Evolutionary conservation across 805 yeast species (phyloP), one percentile per base, ranked within the genome.

Genomic region (Cyberlindnera maritima): DNA sequence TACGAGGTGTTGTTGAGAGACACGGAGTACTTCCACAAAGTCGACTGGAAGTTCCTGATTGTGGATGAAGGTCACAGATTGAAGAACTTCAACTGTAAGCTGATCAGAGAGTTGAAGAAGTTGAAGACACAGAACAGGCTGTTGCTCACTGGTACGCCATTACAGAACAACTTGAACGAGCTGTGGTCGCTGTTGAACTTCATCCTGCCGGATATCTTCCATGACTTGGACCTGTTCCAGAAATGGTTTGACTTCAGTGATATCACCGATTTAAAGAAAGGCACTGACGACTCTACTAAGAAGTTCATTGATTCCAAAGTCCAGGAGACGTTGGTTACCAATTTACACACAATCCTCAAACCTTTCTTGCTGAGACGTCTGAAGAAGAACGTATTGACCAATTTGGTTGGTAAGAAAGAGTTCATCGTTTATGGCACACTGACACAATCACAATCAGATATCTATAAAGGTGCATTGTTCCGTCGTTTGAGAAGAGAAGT

Each of bases 21-120:
- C 60, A 76, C 81, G 37, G 66, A 68, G 26, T 73, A 66, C 51
- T 70, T 90, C 42, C 70, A 76, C 49, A 62, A 68, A 2, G 66
- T 77, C 11, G 66, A 70, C 20, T 91, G 97, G 97, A 85, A 82
- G 50, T 92, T 81, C 61, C 68, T 92, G 44, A 85, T 91, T 42
- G 96, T 92, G 17, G 99, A 92, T 65, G 99, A 92, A 66, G 99
- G 98, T 7, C 99, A 92, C 65, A 72, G 99, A 34, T 71, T 92
- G 55, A 94, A 92, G 60, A 92, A 92, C 62, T 76, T 83, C 53
- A 81, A 91, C 56, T 88, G 96, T 64, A 70, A 81, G 54, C 71
- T 92, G 50, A 83, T 92, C 43, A 75, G 75, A 44, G 82, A 82
- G 50, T 73, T 92, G 55, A 91, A 88, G 58, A 75, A 74, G 52